These are phyloP conservation scores for Patellifolia procumbens DNA, from an alignment of 179 eudicot genomes.

Conservation along the genomic window DNA sequence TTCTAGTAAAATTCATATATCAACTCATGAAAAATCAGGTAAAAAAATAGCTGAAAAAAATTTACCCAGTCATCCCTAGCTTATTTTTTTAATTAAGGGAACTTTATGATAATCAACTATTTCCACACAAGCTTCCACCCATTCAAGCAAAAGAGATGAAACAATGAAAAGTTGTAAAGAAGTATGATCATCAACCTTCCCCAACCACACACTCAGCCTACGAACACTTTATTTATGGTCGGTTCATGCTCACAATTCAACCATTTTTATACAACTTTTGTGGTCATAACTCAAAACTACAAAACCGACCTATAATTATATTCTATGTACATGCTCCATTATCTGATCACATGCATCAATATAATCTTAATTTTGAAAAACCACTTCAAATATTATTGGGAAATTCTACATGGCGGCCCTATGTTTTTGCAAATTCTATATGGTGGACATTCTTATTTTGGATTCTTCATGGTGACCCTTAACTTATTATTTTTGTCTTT, in stretches of 20 bases:
- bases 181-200: constrained; percentile 4
- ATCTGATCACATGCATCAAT: constrained; percentile 10
- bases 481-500: too few relatives aligned
- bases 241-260: constrained; percentile 28
- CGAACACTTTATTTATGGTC: constrained; percentile 25
- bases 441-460: too few relatives aligned
- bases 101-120: too few relatives aligned
- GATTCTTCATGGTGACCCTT: too few relatives aligned
- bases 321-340: constrained; percentile 22
- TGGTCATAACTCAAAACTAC: background rate
- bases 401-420: too few relatives aligned
- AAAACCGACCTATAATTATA: constrained; percentile 27
- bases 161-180: background rate
- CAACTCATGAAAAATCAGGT: too few relatives aligned
- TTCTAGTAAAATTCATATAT: too few relatives aligned
- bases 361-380: constrained; percentile 3
- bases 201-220: background rate
- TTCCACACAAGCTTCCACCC: too few relatives aligned
- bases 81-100: too few relatives aligned
- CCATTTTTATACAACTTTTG: constrained; percentile 15
- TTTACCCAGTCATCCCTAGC: too few relatives aligned
- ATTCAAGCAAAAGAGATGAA: background rate
- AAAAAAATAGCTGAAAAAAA: too few relatives aligned
- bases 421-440: too few relatives aligned
- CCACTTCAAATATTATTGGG: constrained; percentile 13